Evolutionary conservation across 2,329 filamentous ascomycete genomes (phyloP), one percentile per base, ranked within the genome.

Genomic region (Annulohypoxylon truncatum): DNA sequence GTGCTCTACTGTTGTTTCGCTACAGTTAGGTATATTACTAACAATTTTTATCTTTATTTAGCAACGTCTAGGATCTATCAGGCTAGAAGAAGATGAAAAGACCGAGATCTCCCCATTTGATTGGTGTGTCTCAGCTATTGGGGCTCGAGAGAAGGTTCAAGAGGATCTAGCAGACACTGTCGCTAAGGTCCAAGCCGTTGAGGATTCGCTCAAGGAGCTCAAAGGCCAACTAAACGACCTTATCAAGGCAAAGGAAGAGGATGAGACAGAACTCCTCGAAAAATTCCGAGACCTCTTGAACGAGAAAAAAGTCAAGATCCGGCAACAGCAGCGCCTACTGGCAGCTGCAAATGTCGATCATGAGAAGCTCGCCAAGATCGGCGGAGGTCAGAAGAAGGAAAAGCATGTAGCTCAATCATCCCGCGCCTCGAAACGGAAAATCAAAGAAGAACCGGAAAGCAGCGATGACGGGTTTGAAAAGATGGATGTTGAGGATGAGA

Each of bases 301-400:
- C 71, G 87, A 91, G 76, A 95, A 95, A 81, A 94, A 94, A 78
- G 81, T 90, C 55, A 94, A 92, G 78, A 94, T 94, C 52, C 81
- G 92, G 44, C 87, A 93, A 72, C 91, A 93, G 78, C 89, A 91
- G 72, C 84, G 86, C 38, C 78, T 91, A 18, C 78, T 93, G 22
- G 77, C 80, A 2, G 70, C 79, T 1, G 82, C 82, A 2, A 82
- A 84, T 56, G 75, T 83, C 33, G 79, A 82, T 28, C 73, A 77
- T 12, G 73, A 75, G 47, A 78, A 74, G 57, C 61, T 78, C n/a
- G 74, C 76, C 67, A 76, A 77, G 42, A 67, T 77, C 61, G 67
- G 72, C 65, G 70, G 61, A 8, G 64, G 74, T 66, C 54, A 76
- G 52, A 58, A 52, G 61, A 67, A 38, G 31, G 70, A 68, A 52